A percentile compares a stretch with the other conserved stretches of the same genome.
Evolutionary conservation across 2,329 filamentous ascomycete species (phyloP).

Genomic region (Arthrobotrys iridis): DNA sequence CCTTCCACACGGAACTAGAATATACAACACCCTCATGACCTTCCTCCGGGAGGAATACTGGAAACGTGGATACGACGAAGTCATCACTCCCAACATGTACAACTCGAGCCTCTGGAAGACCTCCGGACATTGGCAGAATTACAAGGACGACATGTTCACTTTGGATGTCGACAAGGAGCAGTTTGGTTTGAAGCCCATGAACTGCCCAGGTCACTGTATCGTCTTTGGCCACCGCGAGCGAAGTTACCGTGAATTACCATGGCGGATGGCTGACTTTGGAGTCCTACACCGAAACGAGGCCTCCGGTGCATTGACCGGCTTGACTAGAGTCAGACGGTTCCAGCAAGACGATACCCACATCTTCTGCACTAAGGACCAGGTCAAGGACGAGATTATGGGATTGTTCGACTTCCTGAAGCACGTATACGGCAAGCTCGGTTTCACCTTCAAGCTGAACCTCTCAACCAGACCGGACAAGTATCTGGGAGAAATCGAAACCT

Average conservation of each 20-base stretch:
- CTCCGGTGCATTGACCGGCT: slow-evolving; percentile 86
- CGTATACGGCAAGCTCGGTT: slow-evolving; percentile 84
- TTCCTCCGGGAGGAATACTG: slow-evolving; percentile 89
- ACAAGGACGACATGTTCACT: slow-evolving; percentile 96
- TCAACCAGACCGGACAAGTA: slow-evolving; percentile 91
- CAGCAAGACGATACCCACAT: slow-evolving; percentile 97
- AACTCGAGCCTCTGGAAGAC: slow-evolving; percentile 92
- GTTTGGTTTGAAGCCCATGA: slow-evolving; percentile 95
- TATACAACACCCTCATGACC: slow-evolving; percentile 86
- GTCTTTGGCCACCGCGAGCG: slow-evolving; percentile 85
- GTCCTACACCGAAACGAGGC: slow-evolving; percentile 95
- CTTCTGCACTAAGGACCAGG: slow-evolving; percentile 86
- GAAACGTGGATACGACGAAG: slow-evolving; percentile 92
- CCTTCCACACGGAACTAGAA: slow-evolving; percentile 88
- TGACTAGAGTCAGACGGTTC: slow-evolving; percentile 92
- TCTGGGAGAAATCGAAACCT: slow-evolving; percentile 85
- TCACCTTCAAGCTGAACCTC: slow-evolving; percentile 92
- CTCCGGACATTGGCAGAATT: slow-evolving; percentile 92
- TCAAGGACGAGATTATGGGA: slow-evolving; percentile 77
- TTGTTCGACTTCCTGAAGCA: slow-evolving; percentile 86
- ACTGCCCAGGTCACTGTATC: slow-evolving; percentile 92
- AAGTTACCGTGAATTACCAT: slow-evolving; percentile 88
- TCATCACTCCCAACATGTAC: slow-evolving; percentile 96
- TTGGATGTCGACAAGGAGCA: slow-evolving; percentile 83
- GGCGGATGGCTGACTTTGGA: slow-evolving; percentile 94